Conservation (phyloP, 2,329 filamentous ascomycete genomes). For the Exophiala sp. region DNA sequence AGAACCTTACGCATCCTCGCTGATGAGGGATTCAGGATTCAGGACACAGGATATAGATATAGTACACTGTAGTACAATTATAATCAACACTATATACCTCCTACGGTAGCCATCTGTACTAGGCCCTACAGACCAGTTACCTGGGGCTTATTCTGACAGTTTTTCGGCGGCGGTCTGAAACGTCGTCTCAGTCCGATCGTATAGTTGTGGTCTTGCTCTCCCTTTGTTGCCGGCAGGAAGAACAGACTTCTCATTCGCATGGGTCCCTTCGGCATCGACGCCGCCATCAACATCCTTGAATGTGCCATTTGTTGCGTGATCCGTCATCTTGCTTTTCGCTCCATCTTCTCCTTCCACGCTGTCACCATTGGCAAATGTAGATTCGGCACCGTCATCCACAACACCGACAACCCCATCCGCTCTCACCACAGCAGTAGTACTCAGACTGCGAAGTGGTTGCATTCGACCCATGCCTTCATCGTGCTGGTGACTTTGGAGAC, state of each 20-base stretch:
- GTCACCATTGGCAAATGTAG: no score
- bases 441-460: conserved; percentile 21
- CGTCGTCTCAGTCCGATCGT: conserved; percentile 14
- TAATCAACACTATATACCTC: no score
- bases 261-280: neutral
- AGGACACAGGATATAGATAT: no score
- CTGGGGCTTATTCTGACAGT: neutral
- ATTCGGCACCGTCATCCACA: no score
- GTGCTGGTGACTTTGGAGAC: conserved; percentile 23
- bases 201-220: conserved; percentile 14
- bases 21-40: no score
- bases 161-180: conserved; percentile 20
- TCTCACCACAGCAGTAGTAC: conserved; percentile 24
- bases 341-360: no score
- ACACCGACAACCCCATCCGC: conserved; percentile 24
- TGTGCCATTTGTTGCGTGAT: neutral
- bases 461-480: conserved; percentile 20
- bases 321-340: neutral
- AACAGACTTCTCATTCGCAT: neutral
- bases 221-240: neutral
- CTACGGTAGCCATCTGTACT: no score
- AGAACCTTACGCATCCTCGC: no score
- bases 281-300: neutral
- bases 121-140: no score
- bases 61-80: no score